phyloP scores from a whole-genome alignment of 768 basidiomycete genomes.

The Fistulinella prunicolor region DNA sequence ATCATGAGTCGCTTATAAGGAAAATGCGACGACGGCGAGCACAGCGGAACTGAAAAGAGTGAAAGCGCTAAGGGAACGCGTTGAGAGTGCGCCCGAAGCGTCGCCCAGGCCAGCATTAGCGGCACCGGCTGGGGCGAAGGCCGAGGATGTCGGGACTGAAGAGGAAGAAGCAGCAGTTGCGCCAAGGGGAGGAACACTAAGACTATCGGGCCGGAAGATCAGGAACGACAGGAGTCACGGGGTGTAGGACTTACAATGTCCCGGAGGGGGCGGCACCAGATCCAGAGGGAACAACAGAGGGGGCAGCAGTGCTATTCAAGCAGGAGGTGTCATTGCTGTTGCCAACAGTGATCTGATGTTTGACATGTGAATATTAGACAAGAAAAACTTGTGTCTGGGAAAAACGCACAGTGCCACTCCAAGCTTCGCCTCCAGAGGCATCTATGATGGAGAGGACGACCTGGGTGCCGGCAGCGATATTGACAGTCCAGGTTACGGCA shows the following conservation, averaged over 20 bases:
- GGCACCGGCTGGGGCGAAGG: slow-evolving; percentile 28
- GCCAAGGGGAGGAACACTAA: not conserved
- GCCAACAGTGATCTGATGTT: slow-evolving; percentile 35
- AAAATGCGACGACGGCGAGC: slow-evolving; percentile 22
- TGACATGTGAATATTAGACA: not conserved
- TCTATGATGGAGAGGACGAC: slow-evolving; percentile 57
- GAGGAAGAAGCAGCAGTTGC: not conserved
- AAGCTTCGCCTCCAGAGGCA: slow-evolving; percentile 54
- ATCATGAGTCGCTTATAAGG: slow-evolving; percentile 17
- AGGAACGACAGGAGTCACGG: not conserved
- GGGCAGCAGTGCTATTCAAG: slow-evolving; percentile 19
- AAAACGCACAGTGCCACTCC: slow-evolving; percentile 56
- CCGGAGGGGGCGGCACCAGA: slow-evolving; percentile 3
- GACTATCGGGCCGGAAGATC: slow-evolving; percentile 7
- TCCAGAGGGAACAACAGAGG: slow-evolving; percentile 11
- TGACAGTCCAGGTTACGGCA: slow-evolving; percentile 38
- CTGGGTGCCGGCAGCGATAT: slow-evolving; percentile 45
- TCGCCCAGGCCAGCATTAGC: slow-evolving; percentile 32
- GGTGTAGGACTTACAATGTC: not conserved
- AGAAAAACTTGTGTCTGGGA: not conserved
- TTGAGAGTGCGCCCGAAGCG: slow-evolving; percentile 25
- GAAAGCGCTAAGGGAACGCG: slow-evolving; percentile 18
- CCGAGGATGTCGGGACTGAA: slow-evolving; percentile 13
- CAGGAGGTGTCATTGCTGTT: slow-evolving; percentile 38
- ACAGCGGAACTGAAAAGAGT: slow-evolving; percentile 22